These are phyloP conservation scores for Penicillium longicatenatum DNA, from an alignment of 495 filamentous ascomycete genomes.

Conservation along the genomic window DNA sequence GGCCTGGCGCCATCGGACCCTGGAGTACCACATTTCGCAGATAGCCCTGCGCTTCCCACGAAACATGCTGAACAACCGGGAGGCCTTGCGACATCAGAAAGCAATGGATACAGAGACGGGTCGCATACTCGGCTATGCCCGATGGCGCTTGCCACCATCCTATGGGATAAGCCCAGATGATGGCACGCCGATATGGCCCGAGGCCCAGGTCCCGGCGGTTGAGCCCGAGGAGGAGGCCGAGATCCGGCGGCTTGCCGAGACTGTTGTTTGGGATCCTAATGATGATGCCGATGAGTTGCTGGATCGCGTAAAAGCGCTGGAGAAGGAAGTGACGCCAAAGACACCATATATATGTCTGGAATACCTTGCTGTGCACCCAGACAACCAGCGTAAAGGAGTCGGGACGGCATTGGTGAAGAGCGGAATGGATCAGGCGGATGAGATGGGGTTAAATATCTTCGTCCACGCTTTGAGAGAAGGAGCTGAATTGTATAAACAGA, in stretches of 20 bases:
- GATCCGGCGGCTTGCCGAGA: neutral
- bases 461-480: neutral
- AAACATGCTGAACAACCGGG: neutral
- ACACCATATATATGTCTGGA: constrained; percentile 2
- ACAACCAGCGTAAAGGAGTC: neutral
- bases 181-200: neutral
- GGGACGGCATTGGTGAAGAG: neutral
- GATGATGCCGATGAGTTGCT: neutral
- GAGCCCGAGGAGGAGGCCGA: neutral
- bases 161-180: neutral
- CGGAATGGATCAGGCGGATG: neutral
- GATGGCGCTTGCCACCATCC: neutral
- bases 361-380: constrained; percentile 4
- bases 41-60: neutral
- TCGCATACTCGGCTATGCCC: constrained; percentile 1
- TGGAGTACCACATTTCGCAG: neutral
- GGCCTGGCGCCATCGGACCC: neutral
- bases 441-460: constrained; percentile 1
- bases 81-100: neutral
- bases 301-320: neutral
- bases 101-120: neutral
- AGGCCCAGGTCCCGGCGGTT: neutral
- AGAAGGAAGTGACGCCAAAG: neutral
- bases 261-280: neutral
- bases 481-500: neutral